Evolutionary conservation across 2,329 filamentous ascomycete species (phyloP), one percentile per base, ranked within the genome.

Genomic region (Teratosphaeria zuluensis): DNA sequence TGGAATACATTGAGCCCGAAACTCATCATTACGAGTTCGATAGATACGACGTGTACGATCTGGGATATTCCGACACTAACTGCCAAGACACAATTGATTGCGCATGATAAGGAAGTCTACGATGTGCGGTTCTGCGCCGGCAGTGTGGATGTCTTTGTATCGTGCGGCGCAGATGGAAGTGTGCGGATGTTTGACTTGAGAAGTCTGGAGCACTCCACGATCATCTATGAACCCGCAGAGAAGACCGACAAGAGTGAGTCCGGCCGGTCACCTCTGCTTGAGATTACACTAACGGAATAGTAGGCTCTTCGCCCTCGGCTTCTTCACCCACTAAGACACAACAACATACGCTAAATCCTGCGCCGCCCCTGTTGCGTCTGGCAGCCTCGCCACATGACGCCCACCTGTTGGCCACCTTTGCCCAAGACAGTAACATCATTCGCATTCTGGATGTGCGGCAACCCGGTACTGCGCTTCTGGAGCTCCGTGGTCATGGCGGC

Each of bases 61-160:
- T 99, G 94, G 94, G 94, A 99, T 73, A 99, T 99, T 58, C 94
- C 94, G 3, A 96, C 94, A 0, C 80, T 99, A 62, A 99, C 94
- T 0, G 94, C 94, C 56, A 99, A 99, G 77, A 99, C 94, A 1
- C 94, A 99, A 73, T 80, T 99, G 53, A 99, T 99, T 74, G 94
- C 94, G 21, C 94, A 99, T 73, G 94, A 99, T 76, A 97, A 97
- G 75, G 94, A 99, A 75, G 94, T 99, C 5, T 99, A 96, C 69
- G 94, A 99, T 72, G 94, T 99, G 54, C 86, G 94, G 21, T 99
- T 99, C 76, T 99, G 94, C 76, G 94, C 94, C 54, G 94, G 95
- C 66, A 96, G 91, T 67, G 90, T 96, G n/a, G 94, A 99, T 69
- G 92, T 97, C 1, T 99, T 99, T 73, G 94, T 97, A 33, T 96